A percentile compares a stretch with the other conserved stretches of the same genome.
phyloP scores from a whole-genome alignment of 495 filamentous ascomycete species.

The Opeltia flavorubescens region DNA sequence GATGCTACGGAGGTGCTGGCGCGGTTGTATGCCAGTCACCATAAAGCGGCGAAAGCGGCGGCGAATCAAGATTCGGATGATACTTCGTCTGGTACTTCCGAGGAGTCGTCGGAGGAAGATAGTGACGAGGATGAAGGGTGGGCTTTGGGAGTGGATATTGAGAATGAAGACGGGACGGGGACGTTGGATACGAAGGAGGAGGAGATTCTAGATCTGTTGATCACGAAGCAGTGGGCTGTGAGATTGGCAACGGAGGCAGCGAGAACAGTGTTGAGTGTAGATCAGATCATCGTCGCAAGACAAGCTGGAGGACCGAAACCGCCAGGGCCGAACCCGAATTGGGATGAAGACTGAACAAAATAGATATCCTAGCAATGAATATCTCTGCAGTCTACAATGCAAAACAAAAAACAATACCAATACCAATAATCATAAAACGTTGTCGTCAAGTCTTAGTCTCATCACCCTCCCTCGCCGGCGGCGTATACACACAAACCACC shows the following conservation, averaged over 20 bases:
- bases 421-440: too few species aligned
- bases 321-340: slow-evolving; percentile 79
- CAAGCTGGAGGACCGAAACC: slow-evolving; percentile 97
- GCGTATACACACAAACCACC: not conserved
- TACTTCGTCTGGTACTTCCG: not conserved
- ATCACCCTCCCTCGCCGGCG: not conserved
- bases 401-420: too few species aligned
- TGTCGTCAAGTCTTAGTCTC: too few species aligned
- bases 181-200: slow-evolving; percentile 79
- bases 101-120: slow-evolving; percentile 9
- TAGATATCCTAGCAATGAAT: too few species aligned
- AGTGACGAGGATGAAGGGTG: slow-evolving; percentile 44
- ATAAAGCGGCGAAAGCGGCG: slow-evolving; percentile 41
- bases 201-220: slow-evolving; percentile 83
- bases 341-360: slow-evolving; percentile 77
- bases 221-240: slow-evolving; percentile 89
- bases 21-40: slow-evolving; percentile 81
- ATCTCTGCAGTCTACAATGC: too few species aligned
- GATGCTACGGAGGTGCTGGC: slow-evolving; percentile 93
- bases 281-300: slow-evolving; percentile 97
- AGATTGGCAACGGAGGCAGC: slow-evolving; percentile 90
- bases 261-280: slow-evolving; percentile 86
- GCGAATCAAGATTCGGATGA: slow-evolving; percentile 4
- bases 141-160: slow-evolving; percentile 86
- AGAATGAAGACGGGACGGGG: slow-evolving; percentile 66